Evolutionary conservation across 2,329 filamentous ascomycete species (phyloP).

Genomic region (Trichoderma afroharzianum): DNA sequence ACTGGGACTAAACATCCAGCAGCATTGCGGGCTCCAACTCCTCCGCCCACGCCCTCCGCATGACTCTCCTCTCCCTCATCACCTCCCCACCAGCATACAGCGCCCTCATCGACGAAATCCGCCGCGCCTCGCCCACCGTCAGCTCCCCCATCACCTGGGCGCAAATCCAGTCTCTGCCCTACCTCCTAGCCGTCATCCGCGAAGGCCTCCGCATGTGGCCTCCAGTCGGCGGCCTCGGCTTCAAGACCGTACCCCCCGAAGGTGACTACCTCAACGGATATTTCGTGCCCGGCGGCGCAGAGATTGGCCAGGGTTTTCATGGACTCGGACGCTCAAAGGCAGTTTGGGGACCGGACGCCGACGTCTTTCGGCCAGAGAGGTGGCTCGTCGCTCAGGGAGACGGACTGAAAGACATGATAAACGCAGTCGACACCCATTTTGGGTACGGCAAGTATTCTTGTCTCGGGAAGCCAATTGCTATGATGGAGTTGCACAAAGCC

Average conservation of each 20-base stretch:
- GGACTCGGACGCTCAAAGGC: conserved; percentile 47
- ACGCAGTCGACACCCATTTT: conserved; percentile 42
- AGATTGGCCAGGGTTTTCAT: conserved; percentile 53
- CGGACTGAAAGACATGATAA: conserved; percentile 33
- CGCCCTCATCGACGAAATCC: conserved; percentile 42
- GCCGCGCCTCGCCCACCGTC: conserved; percentile 36
- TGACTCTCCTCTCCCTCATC: conserved; percentile 49
- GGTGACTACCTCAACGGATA: conserved; percentile 50
- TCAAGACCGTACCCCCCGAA: conserved; percentile 49
- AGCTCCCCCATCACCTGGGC: conserved; percentile 40
- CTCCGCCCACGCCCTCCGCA: conserved; percentile 51
- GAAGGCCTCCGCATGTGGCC: conserved; percentile 55
- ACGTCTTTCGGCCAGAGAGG: conserved; percentile 50
- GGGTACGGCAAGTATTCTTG: conserved; percentile 44
- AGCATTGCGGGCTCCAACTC: conserved; percentile 60
- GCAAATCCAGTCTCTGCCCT: conserved; percentile 47
- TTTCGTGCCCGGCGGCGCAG: conserved; percentile 49
- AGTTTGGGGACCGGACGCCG: conserved; percentile 50
- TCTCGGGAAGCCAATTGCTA: conserved; percentile 44
- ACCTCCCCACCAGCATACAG: conserved; percentile 42
- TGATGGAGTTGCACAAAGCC: conserved; percentile 48
- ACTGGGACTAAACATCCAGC: neutral
- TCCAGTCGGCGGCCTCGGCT: conserved; percentile 51
- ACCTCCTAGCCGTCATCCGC: conserved; percentile 55
- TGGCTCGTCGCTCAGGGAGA: conserved; percentile 43